Evolutionary conservation across 2,329 filamentous ascomycete genomes (phyloP), one percentile per base, ranked within the genome.

Genomic region (Sordariomycetes sp.): DNA sequence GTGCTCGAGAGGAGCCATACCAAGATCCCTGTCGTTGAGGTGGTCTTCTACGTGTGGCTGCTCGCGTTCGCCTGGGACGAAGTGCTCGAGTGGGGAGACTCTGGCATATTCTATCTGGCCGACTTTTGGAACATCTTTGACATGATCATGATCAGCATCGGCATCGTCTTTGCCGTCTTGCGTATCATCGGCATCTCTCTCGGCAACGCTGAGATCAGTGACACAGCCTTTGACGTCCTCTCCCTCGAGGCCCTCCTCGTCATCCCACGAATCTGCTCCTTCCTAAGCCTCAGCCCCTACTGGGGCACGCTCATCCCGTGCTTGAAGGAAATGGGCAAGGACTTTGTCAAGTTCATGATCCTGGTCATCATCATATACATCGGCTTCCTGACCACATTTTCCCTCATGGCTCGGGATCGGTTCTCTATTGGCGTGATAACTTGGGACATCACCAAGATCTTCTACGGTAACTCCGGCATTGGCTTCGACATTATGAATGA

Each of bases 261-360:
- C 57, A 82, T 94, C 15, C 88, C 88, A 12, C 80, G 85, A 39
- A 82, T 94, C 45, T 94, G 82, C 60, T 93, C 87, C 11, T 72
- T 95, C 34, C 69, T 94, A 42, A 90, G 83, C 51, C 58, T 95
- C 42, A 86, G 86, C 47, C 85, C 86, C 2, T 94, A 93, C 53
- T 95, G 92, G 71, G 88, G 86, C 27, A 92, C 83, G 1, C 58
- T 92, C 32, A 88, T 95, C 39, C 88, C 87, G 0, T 93, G 88
- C 42, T 68, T 95, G 33, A 92, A 92, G 53, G 86, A 90, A 54
- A 95, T 95, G 88, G 83, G 83, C 25, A 90, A 88, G 57, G 86
- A 94, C 52, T 94, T 94, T 52, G 58, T 88, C 54, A 88, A 88
- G 49, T 94, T 92, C 51, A 72, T 77, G 58, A 82, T 85, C 2